Conservation (phyloP, 768 basidiomycete species). For the Suillus tomentosus region DNA sequence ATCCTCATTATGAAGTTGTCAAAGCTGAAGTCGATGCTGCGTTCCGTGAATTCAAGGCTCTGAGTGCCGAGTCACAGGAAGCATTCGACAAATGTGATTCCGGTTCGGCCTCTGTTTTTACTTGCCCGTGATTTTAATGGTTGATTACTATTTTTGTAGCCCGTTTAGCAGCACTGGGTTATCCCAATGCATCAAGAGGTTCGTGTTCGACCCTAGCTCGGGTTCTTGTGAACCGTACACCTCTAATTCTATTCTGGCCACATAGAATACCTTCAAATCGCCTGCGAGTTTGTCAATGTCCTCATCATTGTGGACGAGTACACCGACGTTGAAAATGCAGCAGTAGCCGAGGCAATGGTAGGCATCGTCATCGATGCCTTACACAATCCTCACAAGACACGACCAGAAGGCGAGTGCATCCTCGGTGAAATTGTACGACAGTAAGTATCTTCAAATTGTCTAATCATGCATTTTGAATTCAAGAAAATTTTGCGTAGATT, state of each 20-base stretch:
- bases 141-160: background rate
- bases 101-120: slow-evolving; percentile 22
- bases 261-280: slow-evolving; percentile 25
- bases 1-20: slow-evolving; percentile 37
- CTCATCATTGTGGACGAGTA: slow-evolving; percentile 37
- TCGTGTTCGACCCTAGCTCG: background rate
- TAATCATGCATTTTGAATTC: background rate
- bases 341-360: slow-evolving; percentile 5
- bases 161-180: slow-evolving; percentile 12
- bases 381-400: slow-evolving; percentile 11
- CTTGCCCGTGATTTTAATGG: background rate
- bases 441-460: slow-evolving; percentile 5
- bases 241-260: background rate
- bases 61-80: slow-evolving; percentile 37
- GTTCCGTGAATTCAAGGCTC: slow-evolving; percentile 39
- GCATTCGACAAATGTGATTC: slow-evolving; percentile 46
- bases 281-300: slow-evolving; percentile 35
- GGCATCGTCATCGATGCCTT: slow-evolving; percentile 16
- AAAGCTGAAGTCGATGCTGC: slow-evolving; percentile 40
- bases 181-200: slow-evolving; percentile 13
- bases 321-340: slow-evolving; percentile 25
- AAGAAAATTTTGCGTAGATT: slow-evolving; percentile 5
- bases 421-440: slow-evolving; percentile 17
- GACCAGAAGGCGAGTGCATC: slow-evolving; percentile 15
- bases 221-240: background rate